Conservation (phyloP, 768 basidiomycete genomes). For the Psilocybe azurescens region DNA sequence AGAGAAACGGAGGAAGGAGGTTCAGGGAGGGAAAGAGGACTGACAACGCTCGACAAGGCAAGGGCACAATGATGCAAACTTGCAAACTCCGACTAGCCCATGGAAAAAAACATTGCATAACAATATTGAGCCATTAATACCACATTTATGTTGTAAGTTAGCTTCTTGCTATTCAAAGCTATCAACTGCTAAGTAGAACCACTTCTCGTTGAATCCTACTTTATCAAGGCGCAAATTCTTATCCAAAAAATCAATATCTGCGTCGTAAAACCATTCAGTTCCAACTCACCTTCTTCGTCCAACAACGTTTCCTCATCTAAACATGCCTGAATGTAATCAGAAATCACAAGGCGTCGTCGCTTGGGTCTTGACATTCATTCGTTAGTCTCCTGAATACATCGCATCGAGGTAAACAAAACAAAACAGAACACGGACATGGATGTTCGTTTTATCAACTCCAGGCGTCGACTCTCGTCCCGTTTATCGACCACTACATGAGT, state of each 20-base stretch:
- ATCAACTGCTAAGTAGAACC: too few species aligned
- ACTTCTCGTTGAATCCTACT: too few species aligned
- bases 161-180: not conserved
- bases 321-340: conserved; percentile 79
- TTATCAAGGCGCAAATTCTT: conserved; percentile 32
- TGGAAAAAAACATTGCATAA: conserved; percentile 32
- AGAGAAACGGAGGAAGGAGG: conserved; percentile 19
- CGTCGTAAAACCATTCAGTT: not conserved
- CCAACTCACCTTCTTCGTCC: conserved; percentile 78
- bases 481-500: conserved; percentile 90
- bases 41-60: conserved; percentile 19
- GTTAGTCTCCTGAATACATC: conserved; percentile 15
- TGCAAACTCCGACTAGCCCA: conserved; percentile 32
- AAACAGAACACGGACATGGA: conserved; percentile 56
- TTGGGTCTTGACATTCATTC: conserved; percentile 62
- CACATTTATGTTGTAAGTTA: not conserved
- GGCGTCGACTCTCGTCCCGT: conserved; percentile 75
- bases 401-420: not conserved
- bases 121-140: conserved; percentile 12
- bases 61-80: conserved; percentile 21
- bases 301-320: conserved; percentile 84
- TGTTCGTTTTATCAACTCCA: conserved; percentile 72
- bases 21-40: conserved; percentile 18
- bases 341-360: conserved; percentile 76
- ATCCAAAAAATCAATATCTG: not conserved